phyloP scores from a whole-genome alignment of 2,329 filamentous ascomycete species.

The Mycocentrospora acerina region DNA sequence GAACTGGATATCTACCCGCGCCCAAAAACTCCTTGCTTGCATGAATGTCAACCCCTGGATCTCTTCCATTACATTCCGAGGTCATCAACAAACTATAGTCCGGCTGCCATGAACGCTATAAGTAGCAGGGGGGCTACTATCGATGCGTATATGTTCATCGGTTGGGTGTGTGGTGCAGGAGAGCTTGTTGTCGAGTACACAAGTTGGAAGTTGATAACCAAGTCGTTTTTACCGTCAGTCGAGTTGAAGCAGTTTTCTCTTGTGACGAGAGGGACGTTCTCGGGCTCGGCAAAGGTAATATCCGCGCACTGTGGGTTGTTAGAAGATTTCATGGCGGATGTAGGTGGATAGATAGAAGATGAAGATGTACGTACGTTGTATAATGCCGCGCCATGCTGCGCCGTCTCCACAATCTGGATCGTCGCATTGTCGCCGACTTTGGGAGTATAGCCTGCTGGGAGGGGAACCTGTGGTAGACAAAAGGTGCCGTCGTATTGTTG shows the following conservation, averaged over 20 bases:
- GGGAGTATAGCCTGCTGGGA: conserved; percentile 71
- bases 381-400: conserved; percentile 78
- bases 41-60: too few relatives aligned
- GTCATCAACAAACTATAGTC: too few relatives aligned
- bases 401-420: conserved; percentile 82
- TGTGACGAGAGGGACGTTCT: conserved; percentile 75
- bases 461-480: conserved; percentile 84
- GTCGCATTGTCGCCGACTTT: conserved; percentile 85
- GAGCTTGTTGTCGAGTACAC: conserved; percentile 63
- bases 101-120: too few relatives aligned
- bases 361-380: conserved; percentile 65
- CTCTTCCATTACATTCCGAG: too few relatives aligned
- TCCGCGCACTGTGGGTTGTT: conserved; percentile 74
- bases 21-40: too few relatives aligned
- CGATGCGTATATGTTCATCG: too few relatives aligned
- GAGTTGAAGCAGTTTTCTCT: conserved; percentile 87
- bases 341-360: too few relatives aligned
- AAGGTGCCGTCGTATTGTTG: conserved; percentile 84
- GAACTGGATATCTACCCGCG: too few relatives aligned
- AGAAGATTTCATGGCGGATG: background rate
- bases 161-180: conserved; percentile 27
- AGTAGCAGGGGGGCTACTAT: too few relatives aligned
- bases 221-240: conserved; percentile 40
- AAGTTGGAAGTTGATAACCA: conserved; percentile 67
- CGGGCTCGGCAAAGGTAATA: conserved; percentile 82